Evolutionary conservation across 2,329 filamentous ascomycete species (phyloP), one percentile per base, ranked within the genome.

Genomic region (Coniochaeta sp.): DNA sequence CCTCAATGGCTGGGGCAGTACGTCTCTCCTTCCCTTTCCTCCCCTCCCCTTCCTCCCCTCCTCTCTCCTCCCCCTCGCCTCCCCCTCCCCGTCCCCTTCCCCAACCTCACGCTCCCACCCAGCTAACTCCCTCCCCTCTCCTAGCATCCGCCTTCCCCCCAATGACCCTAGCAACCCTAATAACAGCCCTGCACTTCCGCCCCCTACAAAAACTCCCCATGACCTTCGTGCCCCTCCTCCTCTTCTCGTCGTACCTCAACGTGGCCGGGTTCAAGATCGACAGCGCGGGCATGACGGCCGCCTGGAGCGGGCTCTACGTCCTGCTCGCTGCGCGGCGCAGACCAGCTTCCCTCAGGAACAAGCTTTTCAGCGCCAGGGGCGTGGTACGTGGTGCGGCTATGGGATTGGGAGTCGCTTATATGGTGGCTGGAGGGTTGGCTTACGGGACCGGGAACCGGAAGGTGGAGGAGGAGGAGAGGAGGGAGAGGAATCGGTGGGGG

Each of bases 181-280:
- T 82, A 53, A 73, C 76, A 10, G 72, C 79, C 31, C 74, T 82
- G 14, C 80, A 83, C 69, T 71, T 69, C 42, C 76, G 78, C 2
- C 80, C 80, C 30, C 63, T 79, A 48, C 75, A 77, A 57, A 57
- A 68, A 12, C 65, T 79, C 3, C 76, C 79, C 31, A 71, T 82
- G 60, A 59, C 71, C 49, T 71, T 79, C 61, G 65, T 70, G n/a
- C 75, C 76, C 24, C 69, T 77, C 24, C 73, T 82, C 28, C 65
- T 81, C 52, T 80, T 82, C 66, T 70, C 74, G 51, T 76, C 73
- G 62, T 83, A 83, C 67, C 73, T 81, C 60, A 81, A 81, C 63
- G 72, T 83, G 6, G 77, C 79, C 18, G 79, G 79, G 53, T 81
- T 77, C 67, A 74, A 73, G 55, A 79, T 76, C 49, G 79, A 80